Evolutionary conservation across 805 yeast genomes (phyloP).

Genomic region (Alloascoidea hylecoeti): DNA sequence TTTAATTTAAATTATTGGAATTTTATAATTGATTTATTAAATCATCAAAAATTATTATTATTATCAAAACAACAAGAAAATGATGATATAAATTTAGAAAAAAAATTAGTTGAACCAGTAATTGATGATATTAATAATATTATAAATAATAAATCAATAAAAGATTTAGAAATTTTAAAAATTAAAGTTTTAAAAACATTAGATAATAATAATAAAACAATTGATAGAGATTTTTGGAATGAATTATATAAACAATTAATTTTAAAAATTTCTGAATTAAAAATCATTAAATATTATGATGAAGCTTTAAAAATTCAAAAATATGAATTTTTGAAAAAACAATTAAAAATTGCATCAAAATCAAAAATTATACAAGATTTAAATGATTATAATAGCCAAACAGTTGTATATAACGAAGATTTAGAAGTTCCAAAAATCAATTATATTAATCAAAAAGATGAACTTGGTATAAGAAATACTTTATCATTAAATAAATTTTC

Average conservation of each 20-base stretch:
- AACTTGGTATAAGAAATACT: too few species aligned
- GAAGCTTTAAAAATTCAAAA: slow-evolving; percentile 6
- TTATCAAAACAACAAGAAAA: not conserved
- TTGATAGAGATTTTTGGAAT: slow-evolving; percentile 17
- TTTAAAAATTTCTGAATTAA: slow-evolving; percentile 9
- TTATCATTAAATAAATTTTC: not conserved
- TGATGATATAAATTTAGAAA: too few species aligned
- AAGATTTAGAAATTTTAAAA: slow-evolving; percentile 12
- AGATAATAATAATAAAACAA: slow-evolving; percentile 5
- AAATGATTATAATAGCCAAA: not conserved
- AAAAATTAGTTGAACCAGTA: slow-evolving; percentile 8
- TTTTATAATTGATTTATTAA: slow-evolving; percentile 6
- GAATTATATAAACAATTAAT: slow-evolving; percentile 11
- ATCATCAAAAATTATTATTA: slow-evolving; percentile 3
- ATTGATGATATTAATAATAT: slow-evolving; percentile 14
- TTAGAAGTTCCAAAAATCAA: not conserved
- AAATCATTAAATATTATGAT: slow-evolving; percentile 6
- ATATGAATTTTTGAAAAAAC: slow-evolving; percentile 3
- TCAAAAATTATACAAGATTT: slow-evolving; percentile 2
- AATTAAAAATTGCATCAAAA: slow-evolving; percentile 4
- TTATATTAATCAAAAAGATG: not conserved
- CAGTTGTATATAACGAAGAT: not conserved
- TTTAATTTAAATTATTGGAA: slow-evolving; percentile 11
- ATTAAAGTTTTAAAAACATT: slow-evolving; percentile 9
- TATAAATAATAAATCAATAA: slow-evolving; percentile 11